Percentiles rank a stretch among this genome's conserved stretches.
phyloP scores from a whole-genome alignment of 2,329 filamentous ascomycete species.

The Fusarium gaditjirri region DNA sequence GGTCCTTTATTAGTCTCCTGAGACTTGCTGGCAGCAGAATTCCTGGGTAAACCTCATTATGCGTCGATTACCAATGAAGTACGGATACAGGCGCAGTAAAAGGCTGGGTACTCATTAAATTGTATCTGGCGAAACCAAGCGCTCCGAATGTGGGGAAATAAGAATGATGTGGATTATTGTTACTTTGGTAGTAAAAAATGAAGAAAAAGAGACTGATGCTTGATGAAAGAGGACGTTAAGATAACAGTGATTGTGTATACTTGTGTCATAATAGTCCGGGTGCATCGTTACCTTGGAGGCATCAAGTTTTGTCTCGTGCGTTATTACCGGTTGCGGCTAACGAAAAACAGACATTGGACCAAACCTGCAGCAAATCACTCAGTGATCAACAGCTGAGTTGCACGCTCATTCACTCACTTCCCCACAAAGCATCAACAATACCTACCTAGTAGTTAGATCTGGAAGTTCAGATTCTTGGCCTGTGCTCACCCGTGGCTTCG shows the following conservation, averaged over 20 bases:
- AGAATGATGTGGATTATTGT: slow-evolving; percentile 1
- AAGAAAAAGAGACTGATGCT: neutral
- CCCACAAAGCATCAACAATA: slow-evolving; percentile 4
- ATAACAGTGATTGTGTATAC: neutral
- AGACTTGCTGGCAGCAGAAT: neutral
- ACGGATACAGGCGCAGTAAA: neutral
- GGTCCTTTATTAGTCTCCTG: neutral
- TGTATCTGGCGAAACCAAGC: neutral
- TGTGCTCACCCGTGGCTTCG: slow-evolving; percentile 13
- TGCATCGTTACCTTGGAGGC: slow-evolving; percentile 17
- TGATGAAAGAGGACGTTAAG: neutral
- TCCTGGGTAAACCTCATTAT: slow-evolving; percentile 19
- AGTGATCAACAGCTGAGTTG: neutral
- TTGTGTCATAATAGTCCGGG: neutral
- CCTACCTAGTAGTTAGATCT: neutral
- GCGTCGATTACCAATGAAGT: neutral
- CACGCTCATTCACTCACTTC: neutral
- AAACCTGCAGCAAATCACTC: neutral
- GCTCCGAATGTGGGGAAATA: neutral
- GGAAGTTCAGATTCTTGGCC: slow-evolving; percentile 6
- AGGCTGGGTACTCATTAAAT: neutral
- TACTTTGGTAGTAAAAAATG: neutral
- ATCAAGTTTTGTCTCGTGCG: slow-evolving; percentile 22
- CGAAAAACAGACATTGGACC: neutral
- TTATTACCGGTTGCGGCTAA: slow-evolving; percentile 22